Base-by-base conservation (phyloP, 345 rosid species). In the Arabidopsis suecica region DNA sequence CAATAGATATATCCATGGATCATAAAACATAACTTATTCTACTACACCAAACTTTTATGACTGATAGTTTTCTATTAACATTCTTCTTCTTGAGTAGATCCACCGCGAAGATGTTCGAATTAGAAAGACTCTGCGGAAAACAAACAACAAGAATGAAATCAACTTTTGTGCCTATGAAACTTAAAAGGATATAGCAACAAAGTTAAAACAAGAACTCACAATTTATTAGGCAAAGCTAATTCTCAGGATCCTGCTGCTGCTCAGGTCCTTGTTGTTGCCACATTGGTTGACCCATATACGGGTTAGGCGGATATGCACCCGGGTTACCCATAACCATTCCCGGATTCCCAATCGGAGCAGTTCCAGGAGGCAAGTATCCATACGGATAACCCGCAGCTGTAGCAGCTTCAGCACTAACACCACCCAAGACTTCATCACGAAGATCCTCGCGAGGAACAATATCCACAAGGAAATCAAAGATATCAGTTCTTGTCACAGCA, bases 401-500 rank as follows among this genome's bases (percentile, higher is more conserved):
- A 3, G 86, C 88, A 4, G 88, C 88, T 36, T 71, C 68, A 71
- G 53, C 53, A 72, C 69, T 61, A 61, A 72, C 76, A 11, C 33
- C 16, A 0, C 78, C 78, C 42, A 93, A 84, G 58, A 86, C 90
- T 79, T 93, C 98, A 36, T 93, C 96, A 68, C 88, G 91, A 72
- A 86, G 71, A 77, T 93, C 96, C 90, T 93, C 98, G 65, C 98
- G 74, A 0, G 98, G 98, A 67, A 93, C 98, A 54, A 90, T 93
- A 78, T 93, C 98, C 22, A 93, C 98, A 69, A 93, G 79, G 76
- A 90, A 93, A 76, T 93, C 98, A 70, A 93, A 93, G 41, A 90
- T 87, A 79, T 93, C 98, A 1, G 98, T 93, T 83, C 93, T 81
- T 4, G 96, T 90, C 38, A 93, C 88, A 0, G 98, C 98, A 6